These are phyloP conservation scores for Gigaspora rosea DNA, from an alignment of 192 early-diverging fungal genomes.

Conservation along the genomic window DNA sequence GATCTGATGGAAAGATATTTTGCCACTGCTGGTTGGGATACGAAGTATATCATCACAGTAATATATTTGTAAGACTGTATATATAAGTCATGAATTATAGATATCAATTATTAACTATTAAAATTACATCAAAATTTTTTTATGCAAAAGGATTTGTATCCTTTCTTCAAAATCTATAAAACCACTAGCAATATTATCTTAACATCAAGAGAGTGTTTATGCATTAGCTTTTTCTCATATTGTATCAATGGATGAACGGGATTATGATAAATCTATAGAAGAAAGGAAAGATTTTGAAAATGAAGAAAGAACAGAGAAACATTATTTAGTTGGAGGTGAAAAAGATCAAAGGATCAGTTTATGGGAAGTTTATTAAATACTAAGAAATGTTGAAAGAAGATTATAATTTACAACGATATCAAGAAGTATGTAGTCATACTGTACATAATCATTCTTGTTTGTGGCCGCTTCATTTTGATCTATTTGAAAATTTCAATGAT, in stretches of 20 bases:
- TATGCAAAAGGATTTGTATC: conserved; percentile 29
- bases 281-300: conserved; percentile 34
- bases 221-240: conserved; percentile 38
- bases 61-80: background rate
- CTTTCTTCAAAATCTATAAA: conserved; percentile 43
- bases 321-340: conserved; percentile 42
- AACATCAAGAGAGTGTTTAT: conserved; percentile 44
- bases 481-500: no score
- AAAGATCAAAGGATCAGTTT: conserved; percentile 45
- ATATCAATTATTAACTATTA: no score
- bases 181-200: conserved; percentile 44
- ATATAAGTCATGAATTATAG: background rate
- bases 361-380: conserved; percentile 45
- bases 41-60: conserved; percentile 27
- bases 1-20: conserved; percentile 42
- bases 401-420: no score
- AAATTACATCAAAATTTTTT: no score
- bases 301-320: conserved; percentile 24
- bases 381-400: background rate
- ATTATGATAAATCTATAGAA: conserved; percentile 11
- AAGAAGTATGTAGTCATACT: no score
- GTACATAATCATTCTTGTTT: no score
- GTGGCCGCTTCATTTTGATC: no score
- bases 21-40: conserved; percentile 47
- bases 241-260: conserved; percentile 14